phyloP scores from a whole-genome alignment of 139 green algal genomes.

The Chlamydomonas eustigma region DNA sequence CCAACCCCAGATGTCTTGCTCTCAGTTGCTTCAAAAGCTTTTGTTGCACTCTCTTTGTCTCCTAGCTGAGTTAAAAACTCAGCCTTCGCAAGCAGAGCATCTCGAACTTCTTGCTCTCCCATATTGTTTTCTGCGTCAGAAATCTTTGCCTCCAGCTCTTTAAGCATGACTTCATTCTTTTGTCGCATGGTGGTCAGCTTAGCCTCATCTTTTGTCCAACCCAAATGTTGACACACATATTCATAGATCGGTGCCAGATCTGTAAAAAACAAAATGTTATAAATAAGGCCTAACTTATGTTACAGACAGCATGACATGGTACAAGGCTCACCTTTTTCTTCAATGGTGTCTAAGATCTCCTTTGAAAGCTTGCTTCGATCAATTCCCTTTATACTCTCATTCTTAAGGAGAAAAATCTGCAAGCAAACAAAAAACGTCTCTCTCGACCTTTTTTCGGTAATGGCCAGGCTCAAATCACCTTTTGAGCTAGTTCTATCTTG shows the following conservation, averaged over 20 bases:
- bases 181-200: constrained; percentile 54
- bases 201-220: constrained; percentile 49
- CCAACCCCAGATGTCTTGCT: constrained; percentile 85
- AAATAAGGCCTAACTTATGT: constrained; percentile 5
- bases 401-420: constrained; percentile 22
- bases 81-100: constrained; percentile 84
- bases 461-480: constrained; percentile 7
- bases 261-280: constrained; percentile 26
- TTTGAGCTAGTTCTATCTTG: constrained; percentile 25
- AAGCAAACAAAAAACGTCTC: neutral
- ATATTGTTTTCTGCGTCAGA: constrained; percentile 86
- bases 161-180: constrained; percentile 55
- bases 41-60: constrained; percentile 64
- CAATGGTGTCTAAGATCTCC: constrained; percentile 30
- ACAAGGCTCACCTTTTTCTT: constrained; percentile 46
- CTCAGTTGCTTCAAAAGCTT: constrained; percentile 70
- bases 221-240: constrained; percentile 61
- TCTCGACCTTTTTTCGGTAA: neutral
- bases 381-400: constrained; percentile 15
- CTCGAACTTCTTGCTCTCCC: constrained; percentile 92
- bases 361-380: constrained; percentile 20
- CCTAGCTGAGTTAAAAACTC: constrained; percentile 78
- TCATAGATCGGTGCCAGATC: constrained; percentile 72
- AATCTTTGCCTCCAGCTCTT: constrained; percentile 64
- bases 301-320: constrained; percentile 16